Conservation (phyloP, 169 alveolate species). For the Plasmodium sp. region DNA sequence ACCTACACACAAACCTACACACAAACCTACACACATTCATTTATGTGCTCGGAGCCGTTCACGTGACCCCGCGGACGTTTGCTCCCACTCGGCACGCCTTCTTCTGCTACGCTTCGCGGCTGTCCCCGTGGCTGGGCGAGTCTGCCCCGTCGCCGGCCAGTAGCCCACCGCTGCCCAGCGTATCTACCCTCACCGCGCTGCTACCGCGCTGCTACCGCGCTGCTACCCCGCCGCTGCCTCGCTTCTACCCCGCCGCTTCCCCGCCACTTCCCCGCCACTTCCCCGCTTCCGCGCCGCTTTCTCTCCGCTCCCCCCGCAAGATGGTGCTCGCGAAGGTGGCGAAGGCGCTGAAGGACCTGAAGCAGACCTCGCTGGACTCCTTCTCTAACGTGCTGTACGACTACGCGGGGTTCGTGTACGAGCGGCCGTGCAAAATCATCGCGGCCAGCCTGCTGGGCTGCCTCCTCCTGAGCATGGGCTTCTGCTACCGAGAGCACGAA, state of each 20-base stretch:
- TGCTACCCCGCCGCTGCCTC: not conserved
- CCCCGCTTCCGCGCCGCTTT: too few species aligned
- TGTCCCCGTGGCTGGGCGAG: not conserved
- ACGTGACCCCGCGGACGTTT: not conserved
- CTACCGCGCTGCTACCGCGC: not conserved
- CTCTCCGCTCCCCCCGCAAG: not conserved
- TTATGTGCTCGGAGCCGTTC: not conserved
- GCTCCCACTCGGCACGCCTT: not conserved
- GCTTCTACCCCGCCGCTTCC: not conserved
- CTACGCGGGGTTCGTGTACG: slow-evolving; percentile 66
- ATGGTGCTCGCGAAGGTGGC: not conserved
- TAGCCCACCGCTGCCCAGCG: not conserved
- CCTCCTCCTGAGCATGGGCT: not conserved
- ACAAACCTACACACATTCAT: not conserved
- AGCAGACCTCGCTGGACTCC: slow-evolving; percentile 9
- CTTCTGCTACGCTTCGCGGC: not conserved
- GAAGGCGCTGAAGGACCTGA: not conserved
- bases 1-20: not conserved
- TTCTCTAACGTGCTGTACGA: slow-evolving; percentile 14
- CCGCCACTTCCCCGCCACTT: too few species aligned
- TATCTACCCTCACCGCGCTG: not conserved
- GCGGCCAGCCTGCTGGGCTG: slow-evolving; percentile 8
- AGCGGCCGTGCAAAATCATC: slow-evolving; percentile 31
- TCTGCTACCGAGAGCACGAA: slow-evolving; percentile 48
- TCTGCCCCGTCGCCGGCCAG: too few species aligned